Evolutionary conservation across 139 green algal genomes (phyloP).

Genomic region (Desmodesmus armatus): DNA sequence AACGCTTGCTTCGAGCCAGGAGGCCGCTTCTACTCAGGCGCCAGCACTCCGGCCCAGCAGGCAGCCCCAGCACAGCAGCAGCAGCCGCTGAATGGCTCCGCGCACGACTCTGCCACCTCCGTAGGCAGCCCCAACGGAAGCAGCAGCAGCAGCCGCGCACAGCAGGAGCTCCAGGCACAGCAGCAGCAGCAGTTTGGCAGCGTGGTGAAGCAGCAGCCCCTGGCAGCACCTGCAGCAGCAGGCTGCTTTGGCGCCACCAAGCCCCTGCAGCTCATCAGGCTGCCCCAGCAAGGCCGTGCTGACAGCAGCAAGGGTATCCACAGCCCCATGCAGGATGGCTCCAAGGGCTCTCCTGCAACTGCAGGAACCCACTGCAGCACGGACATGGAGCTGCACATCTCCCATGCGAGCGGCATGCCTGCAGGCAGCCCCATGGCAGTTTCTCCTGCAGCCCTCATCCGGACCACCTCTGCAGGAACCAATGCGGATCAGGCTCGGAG

Average conservation of each 20-base stretch:
- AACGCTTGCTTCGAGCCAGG: slow-evolving; percentile 50
- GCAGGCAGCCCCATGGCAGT: slow-evolving; percentile 8
- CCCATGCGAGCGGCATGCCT: neutral
- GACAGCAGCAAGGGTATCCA: slow-evolving; percentile 33
- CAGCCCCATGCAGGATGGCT: slow-evolving; percentile 2
- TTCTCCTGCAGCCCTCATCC: slow-evolving; percentile 17
- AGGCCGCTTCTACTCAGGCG: slow-evolving; percentile 24
- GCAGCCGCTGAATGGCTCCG: neutral
- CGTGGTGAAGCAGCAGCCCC: too few relatives aligned
- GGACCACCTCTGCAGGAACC: neutral
- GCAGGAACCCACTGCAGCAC: neutral
- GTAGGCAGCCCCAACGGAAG: neutral
- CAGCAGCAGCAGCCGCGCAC: slow-evolving; percentile 38
- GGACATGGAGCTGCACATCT: slow-evolving; percentile 8
- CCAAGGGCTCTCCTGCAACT: neutral
- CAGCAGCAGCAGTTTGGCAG: neutral
- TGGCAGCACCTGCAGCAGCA: neutral
- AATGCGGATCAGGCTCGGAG: neutral
- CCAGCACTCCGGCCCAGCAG: neutral
- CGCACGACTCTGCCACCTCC: slow-evolving; percentile 29
- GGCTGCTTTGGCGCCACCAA: neutral
- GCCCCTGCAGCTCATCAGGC: slow-evolving; percentile 23
- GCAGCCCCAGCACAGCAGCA: slow-evolving; percentile 1
- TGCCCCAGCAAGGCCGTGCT: slow-evolving; percentile 1
- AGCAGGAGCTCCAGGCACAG: slow-evolving; percentile 8